Conservation (phyloP, 192 early-diverging fungal genomes). For the Chytriomyces sp. region DNA sequence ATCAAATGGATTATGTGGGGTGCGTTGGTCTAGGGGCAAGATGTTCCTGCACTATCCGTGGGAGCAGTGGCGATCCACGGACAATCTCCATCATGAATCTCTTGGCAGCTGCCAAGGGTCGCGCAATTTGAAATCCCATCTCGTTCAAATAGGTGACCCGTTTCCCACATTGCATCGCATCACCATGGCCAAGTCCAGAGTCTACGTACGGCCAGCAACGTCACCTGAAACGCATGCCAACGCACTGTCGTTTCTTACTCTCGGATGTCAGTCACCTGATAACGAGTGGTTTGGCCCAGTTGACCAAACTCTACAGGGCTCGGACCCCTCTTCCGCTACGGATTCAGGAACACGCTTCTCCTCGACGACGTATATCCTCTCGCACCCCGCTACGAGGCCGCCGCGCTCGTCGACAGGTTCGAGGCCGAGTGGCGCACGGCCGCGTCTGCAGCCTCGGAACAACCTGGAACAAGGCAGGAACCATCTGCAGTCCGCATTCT, state of each 20-base stretch:
- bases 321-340: conserved; percentile 61
- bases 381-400: conserved; percentile 22
- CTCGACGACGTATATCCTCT: conserved; percentile 64
- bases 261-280: conserved; percentile 7
- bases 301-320: conserved; percentile 39
- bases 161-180: too few relatives aligned
- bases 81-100: too few relatives aligned
- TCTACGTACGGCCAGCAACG: not conserved
- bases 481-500: conserved; percentile 27
- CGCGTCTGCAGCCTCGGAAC: not conserved
- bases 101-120: too few relatives aligned
- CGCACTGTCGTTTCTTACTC: conserved; percentile 1
- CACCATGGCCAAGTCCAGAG: too few relatives aligned
- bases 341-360: conserved; percentile 54
- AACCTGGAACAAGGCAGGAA: not conserved
- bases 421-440: conserved; percentile 35
- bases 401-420: conserved; percentile 35
- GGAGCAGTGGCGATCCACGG: too few relatives aligned
- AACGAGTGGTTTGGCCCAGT: not conserved
- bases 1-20: too few relatives aligned
- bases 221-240: conserved; percentile 2
- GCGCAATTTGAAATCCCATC: too few relatives aligned
- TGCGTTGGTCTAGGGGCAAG: too few relatives aligned
- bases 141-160: too few relatives aligned
- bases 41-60: too few relatives aligned